Percentiles rank a stretch among this genome's conserved stretches.
Conservation (phyloP, 2,329 filamentous ascomycete species). For the Diaporthe sp. region DNA sequence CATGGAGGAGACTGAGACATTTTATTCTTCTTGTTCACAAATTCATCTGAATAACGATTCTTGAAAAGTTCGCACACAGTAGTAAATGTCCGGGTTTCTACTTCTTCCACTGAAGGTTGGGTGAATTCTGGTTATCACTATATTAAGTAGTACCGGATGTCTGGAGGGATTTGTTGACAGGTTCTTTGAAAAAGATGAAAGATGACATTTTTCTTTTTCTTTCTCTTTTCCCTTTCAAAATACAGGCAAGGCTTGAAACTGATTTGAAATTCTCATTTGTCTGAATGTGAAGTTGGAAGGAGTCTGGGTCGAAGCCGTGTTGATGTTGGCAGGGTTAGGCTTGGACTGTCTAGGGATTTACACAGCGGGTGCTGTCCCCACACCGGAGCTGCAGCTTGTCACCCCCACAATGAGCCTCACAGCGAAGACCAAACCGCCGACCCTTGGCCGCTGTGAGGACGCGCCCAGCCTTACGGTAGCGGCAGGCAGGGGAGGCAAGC, state of each 20-base stretch:
- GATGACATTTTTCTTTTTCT: too few species aligned
- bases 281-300: neutral
- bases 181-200: neutral
- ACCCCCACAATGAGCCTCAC: constrained; percentile 34
- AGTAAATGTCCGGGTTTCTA: neutral
- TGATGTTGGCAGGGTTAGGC: constrained; percentile 13
- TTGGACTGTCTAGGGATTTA: neutral
- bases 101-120: neutral
- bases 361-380: constrained; percentile 6
- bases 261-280: neutral
- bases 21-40: neutral
- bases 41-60: neutral
- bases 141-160: neutral
- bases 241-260: neutral
- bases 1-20: neutral
- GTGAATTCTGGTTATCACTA: too few species aligned
- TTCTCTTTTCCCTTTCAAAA: too few species aligned
- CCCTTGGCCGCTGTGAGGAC: constrained; percentile 22
- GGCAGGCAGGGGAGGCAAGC: constrained; percentile 37
- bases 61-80: neutral
- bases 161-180: neutral
- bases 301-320: neutral
- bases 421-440: neutral
- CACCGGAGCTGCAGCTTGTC: constrained; percentile 33
- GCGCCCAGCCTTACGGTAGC: constrained; percentile 27